A percentile compares a stretch with the other conserved stretches of the same genome.
phyloP scores from a whole-genome alignment of 1,139 yeast species.

The Pichia sp. region DNA sequence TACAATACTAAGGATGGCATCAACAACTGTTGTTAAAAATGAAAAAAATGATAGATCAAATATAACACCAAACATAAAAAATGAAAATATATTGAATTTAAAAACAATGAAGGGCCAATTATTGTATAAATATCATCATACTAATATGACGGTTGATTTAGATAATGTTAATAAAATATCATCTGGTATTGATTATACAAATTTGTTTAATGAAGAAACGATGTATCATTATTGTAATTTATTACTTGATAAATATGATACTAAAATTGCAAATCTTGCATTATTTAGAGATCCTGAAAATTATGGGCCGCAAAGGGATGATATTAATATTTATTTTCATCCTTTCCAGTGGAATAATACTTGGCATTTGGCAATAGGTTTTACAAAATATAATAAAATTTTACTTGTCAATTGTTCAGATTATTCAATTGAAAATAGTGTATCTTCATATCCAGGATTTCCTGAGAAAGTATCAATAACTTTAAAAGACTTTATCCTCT shows the following conservation, averaged over 20 bases:
- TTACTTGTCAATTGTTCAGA: constrained; percentile 27
- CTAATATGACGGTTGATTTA: constrained; percentile 1
- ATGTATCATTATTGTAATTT: constrained; percentile 26
- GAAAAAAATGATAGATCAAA: background rate
- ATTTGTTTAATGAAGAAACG: constrained; percentile 20
- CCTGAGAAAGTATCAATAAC: constrained; percentile 20
- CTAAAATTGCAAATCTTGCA: constrained; percentile 14
- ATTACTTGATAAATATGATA: constrained; percentile 22
- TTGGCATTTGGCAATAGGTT: constrained; percentile 31
- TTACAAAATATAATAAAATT: constrained; percentile 21
- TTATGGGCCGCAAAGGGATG: constrained; percentile 25
- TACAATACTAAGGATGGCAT: too few species aligned
- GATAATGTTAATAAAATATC: background rate
- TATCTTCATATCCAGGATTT: constrained; percentile 12
- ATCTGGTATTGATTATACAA: background rate
- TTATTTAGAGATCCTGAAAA: constrained; percentile 20
- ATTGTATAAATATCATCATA: background rate
- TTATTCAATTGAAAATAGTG: background rate
- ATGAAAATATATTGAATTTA: too few species aligned
- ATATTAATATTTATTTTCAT: constrained; percentile 23
- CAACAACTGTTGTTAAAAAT: too few species aligned
- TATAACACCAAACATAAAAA: background rate
- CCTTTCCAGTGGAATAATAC: constrained; percentile 27
- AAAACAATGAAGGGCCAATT: background rate
- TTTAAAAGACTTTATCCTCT: constrained; percentile 23